phyloP scores from a whole-genome alignment of 306 rosid genomes.

The Vicia faba region DNA sequence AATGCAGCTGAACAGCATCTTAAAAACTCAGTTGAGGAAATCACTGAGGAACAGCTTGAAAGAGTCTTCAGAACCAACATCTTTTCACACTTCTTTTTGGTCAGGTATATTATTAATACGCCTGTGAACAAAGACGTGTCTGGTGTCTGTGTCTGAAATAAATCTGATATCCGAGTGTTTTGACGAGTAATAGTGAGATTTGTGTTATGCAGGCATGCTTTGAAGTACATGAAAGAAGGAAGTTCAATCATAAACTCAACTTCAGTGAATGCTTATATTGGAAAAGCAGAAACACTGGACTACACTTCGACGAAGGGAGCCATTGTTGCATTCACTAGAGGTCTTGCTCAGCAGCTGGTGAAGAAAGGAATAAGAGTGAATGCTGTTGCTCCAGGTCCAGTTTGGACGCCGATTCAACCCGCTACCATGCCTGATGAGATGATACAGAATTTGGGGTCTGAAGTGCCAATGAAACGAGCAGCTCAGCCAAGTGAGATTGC shows the following conservation, averaged over 20 bases:
- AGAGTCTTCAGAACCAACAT: slow-evolving; percentile 61
- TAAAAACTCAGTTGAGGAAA: slow-evolving; percentile 39
- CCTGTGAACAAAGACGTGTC: too few relatives aligned
- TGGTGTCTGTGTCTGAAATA: too few relatives aligned
- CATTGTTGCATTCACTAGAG: slow-evolving; percentile 57
- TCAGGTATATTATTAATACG: slow-evolving; percentile 30
- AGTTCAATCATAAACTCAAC: slow-evolving; percentile 60
- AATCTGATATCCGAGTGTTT: too few relatives aligned
- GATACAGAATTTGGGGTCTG: slow-evolving; percentile 46
- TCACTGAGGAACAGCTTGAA: slow-evolving; percentile 43
- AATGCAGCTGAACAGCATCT: slow-evolving; percentile 54
- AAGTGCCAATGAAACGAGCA: slow-evolving; percentile 55
- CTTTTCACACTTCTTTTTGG: slow-evolving; percentile 62
- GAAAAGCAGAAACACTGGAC: slow-evolving; percentile 45
- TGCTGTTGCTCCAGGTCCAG: slow-evolving; percentile 67
- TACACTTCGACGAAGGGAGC: slow-evolving; percentile 57
- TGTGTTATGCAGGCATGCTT: slow-evolving; percentile 52
- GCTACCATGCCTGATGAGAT: slow-evolving; percentile 46
- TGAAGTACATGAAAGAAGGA: slow-evolving; percentile 67
- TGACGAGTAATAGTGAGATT: neutral
- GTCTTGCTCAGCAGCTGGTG: slow-evolving; percentile 48
- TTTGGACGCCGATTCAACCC: slow-evolving; percentile 63
- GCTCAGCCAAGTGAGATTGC: slow-evolving; percentile 65
- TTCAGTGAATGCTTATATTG: slow-evolving; percentile 53
- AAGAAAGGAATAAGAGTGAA: slow-evolving; percentile 61